Base-by-base conservation (phyloP, 345 rosid species). In the Gossypium longicalyx region DNA sequence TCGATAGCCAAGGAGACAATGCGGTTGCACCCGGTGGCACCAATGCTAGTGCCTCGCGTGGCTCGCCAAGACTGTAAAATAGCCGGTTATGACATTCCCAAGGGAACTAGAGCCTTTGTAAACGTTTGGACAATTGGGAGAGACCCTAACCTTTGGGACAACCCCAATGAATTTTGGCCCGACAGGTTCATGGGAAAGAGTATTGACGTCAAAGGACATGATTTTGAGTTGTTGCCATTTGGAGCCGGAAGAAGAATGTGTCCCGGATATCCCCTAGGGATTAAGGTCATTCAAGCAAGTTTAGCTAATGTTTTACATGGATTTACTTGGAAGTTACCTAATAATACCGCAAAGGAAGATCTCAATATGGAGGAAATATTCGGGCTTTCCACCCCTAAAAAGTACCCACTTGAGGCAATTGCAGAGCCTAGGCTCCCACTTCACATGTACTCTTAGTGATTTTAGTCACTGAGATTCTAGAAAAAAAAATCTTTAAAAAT, bases 171-270 rank as follows among this genome's bases (percentile, higher is more conserved):
- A 6, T 90, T 90, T 76, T 44, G 12, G 2, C 92, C 92, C 0
- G 91, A 83, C 25, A 90, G 95, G 54, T 90, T 90, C 67, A 60
- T 90, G 0, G 85, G 78, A 7, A 86, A 61, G 41, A 11, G 52
- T 2, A 76, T 87, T 5, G 92, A 90, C 22, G 87, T 88, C 7
- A 86, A 82, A 66, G 95, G 95, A 0, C 89, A 82, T 48, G 89
- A 88, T 34, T 90, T 80, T 4, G 85, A 88, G 82, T 48, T 90
- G 34, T 19, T 88, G 68, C 92, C 95, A 1, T 90, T 90, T 44
- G 95, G 95, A 0, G 80, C 95, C 0, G 92, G 95, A 12, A 83
- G 92, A 75, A 82, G 93, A 80, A 90, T 87, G 89, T 90, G 95
- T n/a, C 95, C 95, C 2, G 93, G 95, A 7, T 88, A 88, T 49